Base-by-base conservation (phyloP, 2,329 filamentous ascomycete species). In the Didymella arachidicola region DNA sequence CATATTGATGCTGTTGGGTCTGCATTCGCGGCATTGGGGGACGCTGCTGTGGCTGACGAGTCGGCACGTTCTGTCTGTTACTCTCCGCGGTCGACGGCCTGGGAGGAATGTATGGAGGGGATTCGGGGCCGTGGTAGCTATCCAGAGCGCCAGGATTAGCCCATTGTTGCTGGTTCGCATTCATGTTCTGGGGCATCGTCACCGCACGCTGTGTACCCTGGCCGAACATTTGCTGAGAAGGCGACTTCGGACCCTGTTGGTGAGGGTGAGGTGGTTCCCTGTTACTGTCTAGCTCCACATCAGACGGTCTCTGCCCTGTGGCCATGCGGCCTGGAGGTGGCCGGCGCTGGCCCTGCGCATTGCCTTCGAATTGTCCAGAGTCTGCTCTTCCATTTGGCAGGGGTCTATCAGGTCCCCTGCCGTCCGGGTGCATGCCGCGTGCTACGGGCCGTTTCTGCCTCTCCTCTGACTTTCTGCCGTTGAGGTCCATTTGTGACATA, bases 41-140 rank as follows among this genome's bases (percentile, higher is more conserved):
- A 29, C 63, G 67, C 54, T 72, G 71, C 8, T 68, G 69, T n/a
- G 61, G 63, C 30, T 68, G 71, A 44, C 61, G 57, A 6, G 58
- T 55, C 3, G 57, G 59, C 14, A 57, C 62, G 29, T 72, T 70
- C n/a, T 66, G 65, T 45, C 70, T 67, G 44, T 57, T 61, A 27
- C 75, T 72, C 1, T 71, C 69, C 27, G 75, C 73, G 3, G 76
- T 77, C 5, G 72, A 67, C n/a, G 77, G 76, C 41, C 77, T 70
- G 16, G 73, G 71, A 16, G 75, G 73, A 16, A 74, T 66, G 51
- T 71, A 72, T 7, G 63, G 67, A n/a, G 71, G 69, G n/a, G 73
- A 72, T 18, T 73, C 68, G 12, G 77, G 72, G 14, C 77, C 75
- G 39, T 76, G 66, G 50, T 79, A 78, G 34, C 74, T 72, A 42